Evolutionary conservation across 306 rosid genomes (phyloP).

Genomic region (Trifolium pratense): DNA sequence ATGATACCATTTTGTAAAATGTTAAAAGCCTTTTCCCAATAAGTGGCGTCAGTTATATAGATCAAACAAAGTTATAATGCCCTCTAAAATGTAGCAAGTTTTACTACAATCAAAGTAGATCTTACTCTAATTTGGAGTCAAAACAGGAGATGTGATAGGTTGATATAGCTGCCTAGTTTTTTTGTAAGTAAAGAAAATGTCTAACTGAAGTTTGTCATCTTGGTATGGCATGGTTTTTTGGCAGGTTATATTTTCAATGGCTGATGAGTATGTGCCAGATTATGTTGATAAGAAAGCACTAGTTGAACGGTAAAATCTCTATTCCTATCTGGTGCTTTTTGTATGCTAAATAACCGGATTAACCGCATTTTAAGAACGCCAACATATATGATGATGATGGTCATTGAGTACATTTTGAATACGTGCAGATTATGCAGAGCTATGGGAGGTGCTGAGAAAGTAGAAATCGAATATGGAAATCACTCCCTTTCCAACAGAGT

Average conservation of each 20-base stretch:
- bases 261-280: constrained; percentile 93
- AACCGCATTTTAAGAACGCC: constrained; percentile 10
- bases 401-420: constrained; percentile 26
- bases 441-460: constrained; percentile 94
- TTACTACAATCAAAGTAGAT: constrained; percentile 24
- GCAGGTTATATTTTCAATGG: constrained; percentile 95
- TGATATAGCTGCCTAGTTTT: background rate
- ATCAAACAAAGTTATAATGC: background rate
- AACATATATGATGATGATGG: constrained; percentile 1
- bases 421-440: constrained; percentile 86
- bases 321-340: constrained; percentile 23
- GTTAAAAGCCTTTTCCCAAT: background rate
- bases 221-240: constrained; percentile 32
- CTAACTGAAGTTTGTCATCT: constrained; percentile 18
- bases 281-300: constrained; percentile 91
- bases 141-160: constrained; percentile 21
- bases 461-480: constrained; percentile 87
- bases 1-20: constrained; percentile 23
- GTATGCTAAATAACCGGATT: constrained; percentile 13
- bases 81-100: constrained; percentile 4
- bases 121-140: constrained; percentile 21
- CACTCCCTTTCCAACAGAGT: constrained; percentile 96
- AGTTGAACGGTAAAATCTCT: constrained; percentile 70
- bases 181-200: constrained; percentile 1
- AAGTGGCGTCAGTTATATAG: background rate